phyloP scores from a whole-genome alignment of 495 filamentous ascomycete species.

The Penicillium riverlandense region DNA sequence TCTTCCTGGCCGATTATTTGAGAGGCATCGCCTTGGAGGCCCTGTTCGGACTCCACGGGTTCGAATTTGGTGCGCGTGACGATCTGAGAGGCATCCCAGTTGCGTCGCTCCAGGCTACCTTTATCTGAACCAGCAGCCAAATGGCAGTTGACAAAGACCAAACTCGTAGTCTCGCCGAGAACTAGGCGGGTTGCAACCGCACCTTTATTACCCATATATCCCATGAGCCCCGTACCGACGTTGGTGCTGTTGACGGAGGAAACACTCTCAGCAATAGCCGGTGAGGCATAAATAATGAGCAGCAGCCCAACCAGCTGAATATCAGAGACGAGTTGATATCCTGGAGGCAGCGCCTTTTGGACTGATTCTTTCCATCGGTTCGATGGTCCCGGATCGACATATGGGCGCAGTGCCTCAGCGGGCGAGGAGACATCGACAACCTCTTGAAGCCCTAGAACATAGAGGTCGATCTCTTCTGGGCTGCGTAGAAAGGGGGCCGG shows the following conservation, averaged over 20 bases:
- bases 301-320: conserved; percentile 83
- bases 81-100: conserved; percentile 86
- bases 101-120: conserved; percentile 68
- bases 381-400: conserved; percentile 60
- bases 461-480: conserved; percentile 68
- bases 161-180: conserved; percentile 79
- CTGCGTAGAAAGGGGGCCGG: conserved; percentile 9
- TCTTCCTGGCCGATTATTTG: conserved; percentile 86
- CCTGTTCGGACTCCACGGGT: conserved; percentile 52
- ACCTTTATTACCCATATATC: conserved; percentile 95
- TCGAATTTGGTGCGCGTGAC: conserved; percentile 64
- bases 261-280: conserved; percentile 60
- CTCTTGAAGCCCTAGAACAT: conserved; percentile 87
- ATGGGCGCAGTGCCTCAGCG: conserved; percentile 57
- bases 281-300: conserved; percentile 78
- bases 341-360: conserved; percentile 61
- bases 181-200: conserved; percentile 75
- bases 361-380: conserved; percentile 74
- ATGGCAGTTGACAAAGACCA: conserved; percentile 88
- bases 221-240: conserved; percentile 82
- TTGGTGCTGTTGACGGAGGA: conserved; percentile 68
- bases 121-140: conserved; percentile 80
- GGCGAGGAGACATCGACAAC: conserved; percentile 77
- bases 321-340: conserved; percentile 68
- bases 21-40: conserved; percentile 34